phyloP scores from a whole-genome alignment of 352 stramenopile genomes.

The Globisporangium middletonii region DNA sequence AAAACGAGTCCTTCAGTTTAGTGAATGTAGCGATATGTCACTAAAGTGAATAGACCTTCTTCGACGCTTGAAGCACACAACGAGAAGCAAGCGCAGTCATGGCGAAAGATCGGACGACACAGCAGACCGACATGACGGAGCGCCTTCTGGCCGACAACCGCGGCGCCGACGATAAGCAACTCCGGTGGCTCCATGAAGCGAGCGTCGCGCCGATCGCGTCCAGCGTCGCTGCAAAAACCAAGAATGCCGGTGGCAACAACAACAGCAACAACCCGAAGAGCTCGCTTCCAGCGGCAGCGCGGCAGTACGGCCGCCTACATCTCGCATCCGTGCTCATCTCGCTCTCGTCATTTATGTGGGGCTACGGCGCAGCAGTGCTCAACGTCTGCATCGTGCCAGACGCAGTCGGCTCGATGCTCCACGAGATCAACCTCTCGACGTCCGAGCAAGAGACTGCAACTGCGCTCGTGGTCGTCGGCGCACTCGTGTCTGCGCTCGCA shows the following conservation, averaged over 20 bases:
- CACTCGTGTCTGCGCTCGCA: conserved; percentile 50
- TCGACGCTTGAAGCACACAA: neutral
- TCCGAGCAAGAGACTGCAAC: conserved; percentile 70
- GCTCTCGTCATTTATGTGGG: conserved; percentile 79
- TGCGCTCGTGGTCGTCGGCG: conserved; percentile 67
- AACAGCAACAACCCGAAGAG: neutral
- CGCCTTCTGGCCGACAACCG: conserved; percentile 22
- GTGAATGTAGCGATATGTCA: too few species aligned
- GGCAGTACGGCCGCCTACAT: conserved; percentile 18
- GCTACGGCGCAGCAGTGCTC: conserved; percentile 57
- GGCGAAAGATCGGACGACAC: conserved; percentile 18
- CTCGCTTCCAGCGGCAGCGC: neutral
- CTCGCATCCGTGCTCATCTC: conserved; percentile 56
- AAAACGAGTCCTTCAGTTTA: too few species aligned
- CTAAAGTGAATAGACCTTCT: neutral
- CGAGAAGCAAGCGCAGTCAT: conserved; percentile 7
- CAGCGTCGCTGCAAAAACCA: neutral
- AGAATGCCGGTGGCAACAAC: neutral
- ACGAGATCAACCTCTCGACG: conserved; percentile 68
- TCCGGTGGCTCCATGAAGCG: conserved; percentile 10
- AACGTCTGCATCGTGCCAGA: conserved; percentile 80
- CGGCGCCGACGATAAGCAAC: conserved; percentile 8
- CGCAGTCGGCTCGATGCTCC: conserved; percentile 58
- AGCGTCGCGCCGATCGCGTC: conserved; percentile 7
- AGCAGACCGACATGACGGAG: conserved; percentile 19